Conservation (phyloP, 2,329 filamentous ascomycete genomes). For the Dactylellina parvicollis region DNA sequence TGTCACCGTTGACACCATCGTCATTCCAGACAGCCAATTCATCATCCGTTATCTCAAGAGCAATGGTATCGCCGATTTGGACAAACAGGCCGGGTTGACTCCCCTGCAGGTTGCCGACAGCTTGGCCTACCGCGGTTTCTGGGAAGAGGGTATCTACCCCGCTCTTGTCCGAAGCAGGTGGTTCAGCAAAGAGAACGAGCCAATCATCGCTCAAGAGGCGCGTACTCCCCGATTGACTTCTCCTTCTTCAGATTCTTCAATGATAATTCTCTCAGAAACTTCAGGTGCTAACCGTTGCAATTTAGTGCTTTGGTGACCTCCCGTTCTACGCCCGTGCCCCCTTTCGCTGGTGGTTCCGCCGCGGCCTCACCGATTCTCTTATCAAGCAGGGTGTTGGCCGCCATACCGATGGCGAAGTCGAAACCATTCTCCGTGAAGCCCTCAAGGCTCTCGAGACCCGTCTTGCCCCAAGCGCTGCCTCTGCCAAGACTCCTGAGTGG, state of each 20-base stretch:
- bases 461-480: slow-evolving; percentile 6
- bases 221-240: not conserved
- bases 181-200: slow-evolving; percentile 39
- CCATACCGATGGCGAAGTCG: slow-evolving; percentile 37
- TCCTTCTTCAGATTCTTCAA: not conserved
- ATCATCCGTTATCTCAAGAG: slow-evolving; percentile 41
- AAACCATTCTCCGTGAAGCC: slow-evolving; percentile 44
- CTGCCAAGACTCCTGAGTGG: slow-evolving; percentile 15
- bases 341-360: slow-evolving; percentile 48
- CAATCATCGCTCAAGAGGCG: slow-evolving; percentile 41
- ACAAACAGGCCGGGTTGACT: slow-evolving; percentile 35
- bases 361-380: slow-evolving; percentile 21
- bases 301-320: slow-evolving; percentile 42
- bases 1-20: slow-evolving; percentile 17
- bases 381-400: slow-evolving; percentile 40
- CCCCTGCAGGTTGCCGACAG: slow-evolving; percentile 22
- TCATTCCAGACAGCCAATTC: slow-evolving; percentile 39
- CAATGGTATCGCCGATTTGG: slow-evolving; percentile 36
- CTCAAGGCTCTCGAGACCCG: slow-evolving; percentile 34
- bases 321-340: slow-evolving; percentile 31
- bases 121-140: slow-evolving; percentile 43
- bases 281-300: no score
- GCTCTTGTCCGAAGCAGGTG: slow-evolving; percentile 42
- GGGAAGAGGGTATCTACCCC: slow-evolving; percentile 41
- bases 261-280: not conserved